These are phyloP conservation scores for Jamesozyma hellenica DNA, from an alignment of 805 yeast species.

Conservation along the genomic window DNA sequence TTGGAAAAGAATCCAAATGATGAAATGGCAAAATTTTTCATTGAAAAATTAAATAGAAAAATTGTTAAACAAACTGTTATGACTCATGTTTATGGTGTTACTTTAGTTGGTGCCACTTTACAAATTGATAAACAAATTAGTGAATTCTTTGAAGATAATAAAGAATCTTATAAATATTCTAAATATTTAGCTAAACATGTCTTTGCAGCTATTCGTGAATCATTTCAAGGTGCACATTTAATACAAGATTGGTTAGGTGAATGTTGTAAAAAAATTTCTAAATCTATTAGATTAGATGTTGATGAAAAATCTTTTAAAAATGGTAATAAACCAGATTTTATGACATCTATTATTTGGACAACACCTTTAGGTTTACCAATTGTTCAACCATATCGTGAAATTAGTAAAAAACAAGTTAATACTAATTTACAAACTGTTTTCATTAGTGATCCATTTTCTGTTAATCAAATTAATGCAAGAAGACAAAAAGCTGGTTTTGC, in stretches of 20 bases:
- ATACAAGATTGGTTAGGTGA: slow-evolving; percentile 95
- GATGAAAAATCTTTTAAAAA: slow-evolving; percentile 36
- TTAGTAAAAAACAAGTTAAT: slow-evolving; percentile 51
- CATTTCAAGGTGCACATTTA: slow-evolving; percentile 84
- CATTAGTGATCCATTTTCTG: slow-evolving; percentile 78
- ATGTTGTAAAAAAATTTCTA: slow-evolving; percentile 70
- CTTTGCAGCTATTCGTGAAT: slow-evolving; percentile 71
- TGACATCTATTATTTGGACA: slow-evolving; percentile 94
- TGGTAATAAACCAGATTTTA: slow-evolving; percentile 47
- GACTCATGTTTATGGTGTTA: slow-evolving; percentile 97
- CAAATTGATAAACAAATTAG: slow-evolving; percentile 76
- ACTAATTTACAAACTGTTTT: slow-evolving; percentile 84
- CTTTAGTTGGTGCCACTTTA: slow-evolving; percentile 82
- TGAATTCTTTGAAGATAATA: slow-evolving; percentile 42
- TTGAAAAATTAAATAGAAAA: slow-evolving; percentile 66
- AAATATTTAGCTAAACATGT: slow-evolving; percentile 69
- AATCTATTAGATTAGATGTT: slow-evolving; percentile 61
- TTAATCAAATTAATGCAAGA: slow-evolving; percentile 73
- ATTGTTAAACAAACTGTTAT: slow-evolving; percentile 94
- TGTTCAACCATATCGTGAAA: slow-evolving; percentile 88
- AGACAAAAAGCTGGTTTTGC: slow-evolving; percentile 92
- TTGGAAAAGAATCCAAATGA: slow-evolving; percentile 38
- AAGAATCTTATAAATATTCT: slow-evolving; percentile 39
- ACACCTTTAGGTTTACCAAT: slow-evolving; percentile 92
- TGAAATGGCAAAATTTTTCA: slow-evolving; percentile 40